Evolutionary conservation across 73 alveolate genomes (phyloP), one percentile per base, ranked within the genome.

Genomic region (Paramecium caudatum): DNA sequence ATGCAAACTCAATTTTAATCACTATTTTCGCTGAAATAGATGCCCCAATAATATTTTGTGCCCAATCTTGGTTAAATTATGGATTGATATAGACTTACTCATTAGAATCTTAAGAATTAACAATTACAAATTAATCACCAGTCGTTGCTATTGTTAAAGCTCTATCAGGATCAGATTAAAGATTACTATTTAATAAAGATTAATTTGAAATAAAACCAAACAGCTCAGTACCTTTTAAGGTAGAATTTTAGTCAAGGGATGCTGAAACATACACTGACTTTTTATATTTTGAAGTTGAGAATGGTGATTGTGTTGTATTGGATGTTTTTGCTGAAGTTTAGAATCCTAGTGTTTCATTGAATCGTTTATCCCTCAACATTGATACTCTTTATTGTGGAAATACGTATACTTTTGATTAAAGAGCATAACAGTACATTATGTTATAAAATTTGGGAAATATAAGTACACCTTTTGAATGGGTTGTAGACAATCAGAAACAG

Each of bases 401-500:
- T 32, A 82, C 95, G 12, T 93, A 94, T 16, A 92, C 74, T 1
- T 50, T 94, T 47, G 95, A 91, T 41, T 46, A 65, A 32, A 78
- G 88, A 41, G 92, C 88, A 17, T 61, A 84, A 43, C 47, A 91
- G 39, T 43, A 78, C 25, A 69, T 94, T 0, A 86, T 91, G 16
- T 10, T 94, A 46, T 91, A 91, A 50, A 94, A 94, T 48, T 91
- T 90, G 46, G 98, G 98, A 9, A 94, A 94, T 46, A 19, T 94
- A 36, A 94, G 96, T 47, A 94, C 96, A 9, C 74, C 78, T 69
- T 94, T 94, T 91, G 90, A 93, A 50, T 94, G 98, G 98, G 45
- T 55, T 3, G 80, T 94, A 81, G 47, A 94, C 90, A 50, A 82
- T 82, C 30, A 45, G 65, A 41, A 88, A 49, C 21, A 82, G 47